A percentile compares a stretch with the other conserved stretches of the same genome.
Conservation (phyloP, 2,329 filamentous ascomycete species). For the Phoma sp. region DNA sequence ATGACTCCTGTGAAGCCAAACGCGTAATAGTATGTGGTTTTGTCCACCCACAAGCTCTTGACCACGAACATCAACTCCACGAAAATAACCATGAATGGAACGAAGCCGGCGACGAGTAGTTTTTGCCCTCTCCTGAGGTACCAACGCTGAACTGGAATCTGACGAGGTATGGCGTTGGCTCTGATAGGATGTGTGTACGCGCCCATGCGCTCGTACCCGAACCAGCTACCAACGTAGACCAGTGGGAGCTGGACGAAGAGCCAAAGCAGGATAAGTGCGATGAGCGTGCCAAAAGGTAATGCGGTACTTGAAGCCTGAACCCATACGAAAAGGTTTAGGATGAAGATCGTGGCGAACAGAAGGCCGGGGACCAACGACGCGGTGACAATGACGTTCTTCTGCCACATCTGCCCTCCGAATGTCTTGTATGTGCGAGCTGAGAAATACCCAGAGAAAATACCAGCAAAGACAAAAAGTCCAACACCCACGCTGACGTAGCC, state of each 20-base stretch:
- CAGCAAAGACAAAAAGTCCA: constrained; percentile 82
- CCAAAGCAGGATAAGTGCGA: constrained; percentile 78
- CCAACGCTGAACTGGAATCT: constrained; percentile 78
- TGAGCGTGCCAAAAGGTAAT: constrained; percentile 79
- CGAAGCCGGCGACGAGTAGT: constrained; percentile 74
- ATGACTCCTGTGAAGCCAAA: constrained; percentile 85
- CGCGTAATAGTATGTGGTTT: constrained; percentile 90
- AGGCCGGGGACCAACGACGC: constrained; percentile 80
- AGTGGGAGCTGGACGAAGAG: constrained; percentile 85
- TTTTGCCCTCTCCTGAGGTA: constrained; percentile 70
- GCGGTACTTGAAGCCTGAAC: constrained; percentile 87
- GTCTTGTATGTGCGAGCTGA: constrained; percentile 83
- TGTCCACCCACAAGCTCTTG: constrained; percentile 87
- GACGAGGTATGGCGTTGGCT: constrained; percentile 72
- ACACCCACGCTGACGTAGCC: constrained; percentile 86
- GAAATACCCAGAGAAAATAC: constrained; percentile 86
- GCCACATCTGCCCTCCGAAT: constrained; percentile 77
- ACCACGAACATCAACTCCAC: constrained; percentile 88
- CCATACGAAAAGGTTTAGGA: constrained; percentile 90
- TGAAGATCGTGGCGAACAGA: constrained; percentile 74
- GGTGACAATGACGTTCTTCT: constrained; percentile 75
- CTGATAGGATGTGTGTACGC: constrained; percentile 84
- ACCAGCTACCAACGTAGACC: constrained; percentile 80
- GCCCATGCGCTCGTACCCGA: constrained; percentile 70
- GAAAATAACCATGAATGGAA: constrained; percentile 87